Evolutionary conservation across 805 yeast species (phyloP).

Genomic region (Clavispora asparagi): DNA sequence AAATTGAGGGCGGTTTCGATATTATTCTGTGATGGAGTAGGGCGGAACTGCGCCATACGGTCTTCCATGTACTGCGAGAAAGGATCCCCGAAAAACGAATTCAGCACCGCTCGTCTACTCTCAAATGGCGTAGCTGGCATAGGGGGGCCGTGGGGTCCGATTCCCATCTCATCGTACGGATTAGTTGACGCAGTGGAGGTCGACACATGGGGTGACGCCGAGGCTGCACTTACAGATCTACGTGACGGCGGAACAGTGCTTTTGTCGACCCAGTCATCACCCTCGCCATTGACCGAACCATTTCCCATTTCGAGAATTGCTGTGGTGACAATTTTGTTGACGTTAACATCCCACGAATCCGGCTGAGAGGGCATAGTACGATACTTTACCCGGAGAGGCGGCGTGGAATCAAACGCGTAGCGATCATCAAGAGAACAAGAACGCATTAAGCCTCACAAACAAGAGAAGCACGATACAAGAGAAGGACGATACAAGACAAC

Average conservation of each 20-base stretch:
- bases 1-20: conserved; percentile 9
- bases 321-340: neutral
- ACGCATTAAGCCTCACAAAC: neutral
- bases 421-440: neutral
- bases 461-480: neutral
- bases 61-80: conserved; percentile 13
- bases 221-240: conserved; percentile 1
- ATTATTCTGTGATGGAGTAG: conserved; percentile 13
- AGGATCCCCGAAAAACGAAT: conserved; percentile 11
- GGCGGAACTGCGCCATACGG: conserved; percentile 12
- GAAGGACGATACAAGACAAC: too few species aligned
- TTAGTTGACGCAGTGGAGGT: neutral
- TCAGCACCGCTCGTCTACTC: neutral
- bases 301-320: neutral
- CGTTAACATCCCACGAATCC: neutral
- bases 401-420: neutral
- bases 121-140: conserved; percentile 4
- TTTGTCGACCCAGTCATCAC: neutral
- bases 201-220: neutral
- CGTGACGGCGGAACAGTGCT: neutral
- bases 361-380: neutral
- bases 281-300: neutral
- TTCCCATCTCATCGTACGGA: conserved; percentile 8
- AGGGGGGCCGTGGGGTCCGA: conserved; percentile 13
- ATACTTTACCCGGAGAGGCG: neutral